Base-by-base conservation (phyloP, 2,329 filamentous ascomycete genomes). In the Nannizziopsis barbatae region DNA sequence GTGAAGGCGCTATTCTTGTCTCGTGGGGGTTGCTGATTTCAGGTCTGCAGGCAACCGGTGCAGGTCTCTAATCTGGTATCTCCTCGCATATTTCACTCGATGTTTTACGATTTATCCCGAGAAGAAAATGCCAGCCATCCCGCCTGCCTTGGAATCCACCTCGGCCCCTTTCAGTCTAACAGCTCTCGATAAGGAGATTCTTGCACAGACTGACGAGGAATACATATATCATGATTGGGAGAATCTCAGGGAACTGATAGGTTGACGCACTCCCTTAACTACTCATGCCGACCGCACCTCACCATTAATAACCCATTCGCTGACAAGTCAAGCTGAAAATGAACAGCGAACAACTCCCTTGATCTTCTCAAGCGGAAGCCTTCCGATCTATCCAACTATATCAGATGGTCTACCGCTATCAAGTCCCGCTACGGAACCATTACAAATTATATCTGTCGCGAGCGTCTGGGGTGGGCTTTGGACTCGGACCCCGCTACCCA, bases 331-430 rank as follows among this genome's bases (percentile, higher is more conserved):
- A n/a, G 20, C 44, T 46, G 32, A 30, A 30, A 31, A 17, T 27
- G 36, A 43, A 45, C 55, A 72, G 65, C 66, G 14, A 65, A 67
- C 33, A 75, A 77, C 57, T 68, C 72, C 50, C 75, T 81, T 48
- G 72, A 73, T 51, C 63, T 72, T 31, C 66, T 81, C 9, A 78
- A 75, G 58, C 74, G 79, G 54, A 73, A 71, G 60, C 79, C 79
- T 17, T 77, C 74, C 52, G 73, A 78, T 54, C 66, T 80, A 12
- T 69, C 70, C 58, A 72, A 74, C 46, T 82, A 82, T 57, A 68
- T 80, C n/a, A 67, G 69, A 30, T 82, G 78, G 77, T 74, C 73
- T 2, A 63, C 65, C 36, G 63, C 72, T 32, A 75, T 71, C 36
- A 79, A 79, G 56, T 59, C 63, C n/a, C 58, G 69, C 35, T 78